Conservation (phyloP, 2,329 filamentous ascomycete genomes). For the Biscogniauxia marginata region DNA sequence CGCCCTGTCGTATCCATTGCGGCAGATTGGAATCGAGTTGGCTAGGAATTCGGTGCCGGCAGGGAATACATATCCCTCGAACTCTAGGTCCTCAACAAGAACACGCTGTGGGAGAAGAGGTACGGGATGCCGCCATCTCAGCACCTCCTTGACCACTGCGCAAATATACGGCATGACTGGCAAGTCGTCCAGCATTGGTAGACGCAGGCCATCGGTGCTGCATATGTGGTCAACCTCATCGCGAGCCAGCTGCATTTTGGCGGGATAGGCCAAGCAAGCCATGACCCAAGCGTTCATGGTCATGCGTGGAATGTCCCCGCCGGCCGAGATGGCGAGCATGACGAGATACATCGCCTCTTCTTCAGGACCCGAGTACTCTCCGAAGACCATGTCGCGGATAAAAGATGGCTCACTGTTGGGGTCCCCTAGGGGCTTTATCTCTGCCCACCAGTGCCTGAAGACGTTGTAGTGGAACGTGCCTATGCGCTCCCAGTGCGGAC, state of each 20-base stretch:
- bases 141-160: conserved; percentile 44
- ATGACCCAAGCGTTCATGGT: conserved; percentile 33
- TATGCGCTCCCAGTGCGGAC: conserved; percentile 32
- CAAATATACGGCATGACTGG: conserved; percentile 40
- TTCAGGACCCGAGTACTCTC: conserved; percentile 33
- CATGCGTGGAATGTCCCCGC: conserved; percentile 43
- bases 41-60: conserved; percentile 42
- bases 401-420: conserved; percentile 35
- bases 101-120: conserved; percentile 37
- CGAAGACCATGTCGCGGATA: conserved; percentile 34
- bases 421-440: conserved; percentile 25
- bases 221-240: conserved; percentile 44
- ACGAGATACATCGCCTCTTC: conserved; percentile 41
- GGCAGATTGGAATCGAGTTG: conserved; percentile 37
- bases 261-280: conserved; percentile 32
- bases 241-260: conserved; percentile 35
- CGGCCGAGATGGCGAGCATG: conserved; percentile 38
- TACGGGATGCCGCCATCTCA: conserved; percentile 45
- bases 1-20: conserved; percentile 1
- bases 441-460: conserved; percentile 36
- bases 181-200: conserved; percentile 42
- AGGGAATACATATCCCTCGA: conserved; percentile 44
- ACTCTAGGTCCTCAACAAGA: conserved; percentile 42
- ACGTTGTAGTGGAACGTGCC: conserved; percentile 35
- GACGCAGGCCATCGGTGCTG: conserved; percentile 34